Percentiles rank a stretch among this genome's conserved stretches.
Evolutionary conservation across 345 rosid genomes (phyloP).

Genomic region (Gossypium thurberi): DNA sequence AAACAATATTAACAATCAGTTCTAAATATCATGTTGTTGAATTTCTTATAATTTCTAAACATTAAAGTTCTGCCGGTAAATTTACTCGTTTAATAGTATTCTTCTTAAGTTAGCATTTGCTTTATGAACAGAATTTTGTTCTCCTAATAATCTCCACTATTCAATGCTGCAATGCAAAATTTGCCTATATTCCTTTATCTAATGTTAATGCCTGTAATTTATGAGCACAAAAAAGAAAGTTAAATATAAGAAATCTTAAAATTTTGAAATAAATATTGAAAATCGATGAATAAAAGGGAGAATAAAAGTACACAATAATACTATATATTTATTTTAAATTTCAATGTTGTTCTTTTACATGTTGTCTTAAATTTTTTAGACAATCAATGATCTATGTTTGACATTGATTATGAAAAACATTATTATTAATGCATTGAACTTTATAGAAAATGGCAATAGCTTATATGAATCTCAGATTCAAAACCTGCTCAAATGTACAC

Average conservation of each 20-base stretch:
- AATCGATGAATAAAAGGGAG: background rate
- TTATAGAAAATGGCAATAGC: background rate
- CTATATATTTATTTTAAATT: background rate
- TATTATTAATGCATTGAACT: background rate
- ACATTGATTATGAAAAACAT: background rate
- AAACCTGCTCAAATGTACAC: background rate
- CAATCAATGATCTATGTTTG: background rate
- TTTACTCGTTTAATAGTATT: background rate
- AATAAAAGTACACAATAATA: background rate
- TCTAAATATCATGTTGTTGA: background rate
- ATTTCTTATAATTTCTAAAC: background rate
- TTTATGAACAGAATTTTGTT: background rate
- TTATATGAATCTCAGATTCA: background rate
- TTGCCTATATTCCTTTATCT: background rate
- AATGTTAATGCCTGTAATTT: background rate
- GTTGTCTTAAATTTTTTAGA: background rate
- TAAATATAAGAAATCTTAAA: background rate
- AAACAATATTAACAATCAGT: background rate
- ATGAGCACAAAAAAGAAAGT: background rate
- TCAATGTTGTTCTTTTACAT: background rate
- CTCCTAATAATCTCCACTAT: background rate
- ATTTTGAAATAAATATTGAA: background rate
- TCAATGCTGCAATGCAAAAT: background rate
- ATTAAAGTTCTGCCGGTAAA: background rate
- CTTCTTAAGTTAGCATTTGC: background rate